These are phyloP conservation scores for Pyrenula aspistea DNA, from an alignment of 495 filamentous ascomycete genomes.

Conservation along the genomic window DNA sequence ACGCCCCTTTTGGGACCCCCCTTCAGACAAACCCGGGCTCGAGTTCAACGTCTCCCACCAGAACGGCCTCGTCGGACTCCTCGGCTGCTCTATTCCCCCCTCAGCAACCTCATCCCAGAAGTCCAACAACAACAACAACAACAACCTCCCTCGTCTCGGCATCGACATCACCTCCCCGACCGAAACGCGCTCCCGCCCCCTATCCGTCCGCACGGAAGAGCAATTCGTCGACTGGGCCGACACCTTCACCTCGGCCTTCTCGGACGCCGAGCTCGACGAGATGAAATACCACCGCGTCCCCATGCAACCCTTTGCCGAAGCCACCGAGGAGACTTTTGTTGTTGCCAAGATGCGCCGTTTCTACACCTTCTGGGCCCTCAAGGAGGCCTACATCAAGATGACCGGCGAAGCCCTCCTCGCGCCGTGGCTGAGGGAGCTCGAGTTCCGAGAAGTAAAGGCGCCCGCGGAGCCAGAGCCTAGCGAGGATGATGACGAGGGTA, in stretches of 20 bases:
- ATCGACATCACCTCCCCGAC: constrained; percentile 66
- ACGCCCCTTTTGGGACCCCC: constrained; percentile 45
- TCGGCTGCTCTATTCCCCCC: constrained; percentile 26
- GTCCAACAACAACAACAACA: constrained; percentile 1
- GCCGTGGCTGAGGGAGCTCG: constrained; percentile 58
- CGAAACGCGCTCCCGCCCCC: constrained; percentile 47
- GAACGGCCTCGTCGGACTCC: constrained; percentile 59
- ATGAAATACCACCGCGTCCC: constrained; percentile 38
- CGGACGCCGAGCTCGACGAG: constrained; percentile 36
- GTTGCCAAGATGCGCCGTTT: constrained; percentile 60
- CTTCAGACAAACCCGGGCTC: constrained; percentile 26
- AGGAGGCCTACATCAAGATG: constrained; percentile 91
- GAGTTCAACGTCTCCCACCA: constrained; percentile 89
- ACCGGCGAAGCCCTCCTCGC: constrained; percentile 80
- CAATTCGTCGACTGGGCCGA: constrained; percentile 59
- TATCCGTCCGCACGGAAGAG: constrained; percentile 25
- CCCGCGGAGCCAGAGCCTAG: no score
- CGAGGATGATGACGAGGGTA: constrained; percentile 6
- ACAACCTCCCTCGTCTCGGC: constrained; percentile 33
- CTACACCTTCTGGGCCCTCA: constrained; percentile 79
- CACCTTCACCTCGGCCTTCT: constrained; percentile 72
- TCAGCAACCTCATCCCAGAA: background rate
- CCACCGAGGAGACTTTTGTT: constrained; percentile 23
- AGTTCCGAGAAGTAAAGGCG: constrained; percentile 52
- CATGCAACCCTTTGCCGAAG: constrained; percentile 16